Evolutionary conservation across 2,329 filamentous ascomycete genomes (phyloP), one percentile per base, ranked within the genome.

Genomic region (Neospermospora avenae): DNA sequence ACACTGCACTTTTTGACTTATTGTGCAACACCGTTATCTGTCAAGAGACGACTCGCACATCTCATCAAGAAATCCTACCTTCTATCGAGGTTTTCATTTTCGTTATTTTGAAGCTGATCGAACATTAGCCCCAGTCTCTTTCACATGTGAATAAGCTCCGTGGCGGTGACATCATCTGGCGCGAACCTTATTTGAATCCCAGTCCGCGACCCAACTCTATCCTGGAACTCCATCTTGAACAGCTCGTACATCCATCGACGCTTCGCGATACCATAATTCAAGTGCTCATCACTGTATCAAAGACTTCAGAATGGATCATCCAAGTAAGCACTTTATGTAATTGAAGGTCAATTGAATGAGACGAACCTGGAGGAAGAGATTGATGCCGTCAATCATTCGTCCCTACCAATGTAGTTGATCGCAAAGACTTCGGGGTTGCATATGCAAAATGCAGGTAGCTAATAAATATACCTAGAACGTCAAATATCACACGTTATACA

Each of bases 401-500:
- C 20, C 37, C 6, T 39, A 24, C 28, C 34, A 25, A 2, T 24
- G 6, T 22, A 8, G 11, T 37, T 18, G 11, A 5, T 22, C 3
- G 20, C 46, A 11, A 16, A 7, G 3, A n/a, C 44, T 14, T 8
- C 24, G 14, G 1, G 3, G 22, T 20, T 4, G 25, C 24, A 48
- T 24, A 14, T 48, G 28, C 20, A 3, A 28, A 39, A 20, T 14
- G 5, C n/a, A n/a, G 4, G 41, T 48, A 13, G 35, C 31, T 45
- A 18, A 48, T 13, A 2, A 22, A 34, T 8, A 13, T 14, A 16
- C 49, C 3, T 68, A 78, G 80, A 78, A 55, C 75, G 73, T 56
- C 87, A 96, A 63, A 88, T 93, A 66, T 71, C 78, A 22, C 72
- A 74, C 11, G 79, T 96, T 56, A 89, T 96, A 73, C 81, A 81